Conservation (phyloP, 176 grass and related monocot genomes). For the Luzula sylvatica region DNA sequence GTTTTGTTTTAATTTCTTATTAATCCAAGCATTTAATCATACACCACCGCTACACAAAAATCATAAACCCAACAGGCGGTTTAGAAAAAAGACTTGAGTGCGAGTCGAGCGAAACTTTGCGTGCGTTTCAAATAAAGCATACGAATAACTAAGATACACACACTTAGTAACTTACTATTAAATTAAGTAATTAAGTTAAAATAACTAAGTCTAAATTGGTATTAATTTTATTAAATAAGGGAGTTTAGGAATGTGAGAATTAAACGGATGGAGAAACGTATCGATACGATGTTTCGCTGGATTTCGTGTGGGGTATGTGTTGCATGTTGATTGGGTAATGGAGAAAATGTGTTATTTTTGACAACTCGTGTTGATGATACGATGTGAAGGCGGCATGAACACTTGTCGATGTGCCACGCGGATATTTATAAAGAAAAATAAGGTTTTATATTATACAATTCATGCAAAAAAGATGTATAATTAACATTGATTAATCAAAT, state of each 20-base stretch:
- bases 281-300: conserved; percentile 4
- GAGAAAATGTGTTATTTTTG: neutral
- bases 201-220: too few relatives aligned
- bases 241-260: neutral
- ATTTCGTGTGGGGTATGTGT: conserved; percentile 5
- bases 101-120: conserved; percentile 3
- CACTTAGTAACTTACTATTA: neutral
- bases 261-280: neutral
- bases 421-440: too few relatives aligned
- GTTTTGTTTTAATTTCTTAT: neutral
- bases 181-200: neutral
- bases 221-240: too few relatives aligned
- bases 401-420: conserved; percentile 6
- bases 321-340: conserved; percentile 1
- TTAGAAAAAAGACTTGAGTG: neutral
- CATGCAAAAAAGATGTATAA: too few relatives aligned
- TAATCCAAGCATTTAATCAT: neutral
- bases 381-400: neutral
- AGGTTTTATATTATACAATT: too few relatives aligned
- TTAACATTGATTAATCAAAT: too few relatives aligned
- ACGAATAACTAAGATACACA: neutral
- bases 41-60: neutral
- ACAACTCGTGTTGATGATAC: conserved; percentile 18
- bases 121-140: conserved; percentile 12
- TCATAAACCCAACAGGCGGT: neutral